Percentiles rank a stretch among this genome's conserved stretches.
Evolutionary conservation across 2,329 filamentous ascomycete species (phyloP).

Genomic region (Verruconis gallopava): DNA sequence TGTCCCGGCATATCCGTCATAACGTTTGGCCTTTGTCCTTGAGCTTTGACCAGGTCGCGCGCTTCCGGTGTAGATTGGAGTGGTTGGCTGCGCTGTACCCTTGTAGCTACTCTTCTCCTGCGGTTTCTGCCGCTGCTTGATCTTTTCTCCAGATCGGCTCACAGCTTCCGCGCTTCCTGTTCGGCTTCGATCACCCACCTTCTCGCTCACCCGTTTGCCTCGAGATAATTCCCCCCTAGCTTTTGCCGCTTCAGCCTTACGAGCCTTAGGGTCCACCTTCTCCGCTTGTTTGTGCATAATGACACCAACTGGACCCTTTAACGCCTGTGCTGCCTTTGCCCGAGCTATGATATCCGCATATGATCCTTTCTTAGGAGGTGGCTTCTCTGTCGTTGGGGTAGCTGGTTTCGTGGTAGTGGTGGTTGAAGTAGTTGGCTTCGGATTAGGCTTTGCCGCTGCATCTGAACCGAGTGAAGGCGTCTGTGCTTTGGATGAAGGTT

Average conservation of each 20-base stretch:
- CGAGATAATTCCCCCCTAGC: slow-evolving; percentile 21
- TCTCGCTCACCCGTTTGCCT: neutral
- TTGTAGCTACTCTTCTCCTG: slow-evolving; percentile 25
- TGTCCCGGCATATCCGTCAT: slow-evolving; percentile 2
- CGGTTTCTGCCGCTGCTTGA: slow-evolving; percentile 24
- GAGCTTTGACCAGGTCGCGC: slow-evolving; percentile 5
- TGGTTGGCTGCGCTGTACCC: slow-evolving; percentile 17
- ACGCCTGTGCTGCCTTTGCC: slow-evolving; percentile 46
- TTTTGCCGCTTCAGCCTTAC: slow-evolving; percentile 28
- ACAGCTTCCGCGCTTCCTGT: slow-evolving; percentile 13
- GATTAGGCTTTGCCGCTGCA: slow-evolving; percentile 12
- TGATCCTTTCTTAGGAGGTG: slow-evolving; percentile 50
- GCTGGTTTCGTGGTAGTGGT: slow-evolving; percentile 11
- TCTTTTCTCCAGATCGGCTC: slow-evolving; percentile 11
- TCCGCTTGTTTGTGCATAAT: slow-evolving; percentile 66
- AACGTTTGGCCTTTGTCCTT: neutral
- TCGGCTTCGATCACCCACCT: slow-evolving; percentile 1
- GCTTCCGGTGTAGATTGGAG: slow-evolving; percentile 2
- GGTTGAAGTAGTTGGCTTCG: slow-evolving; percentile 8
- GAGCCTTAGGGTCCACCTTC: slow-evolving; percentile 46
- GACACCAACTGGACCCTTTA: slow-evolving; percentile 45
- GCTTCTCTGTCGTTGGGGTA: slow-evolving; percentile 6
- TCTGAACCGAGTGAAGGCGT: slow-evolving; percentile 6
- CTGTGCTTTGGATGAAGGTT: slow-evolving; percentile 12
- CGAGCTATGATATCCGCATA: slow-evolving; percentile 63